Percentiles rank a stretch among this genome's conserved stretches.
phyloP scores from a whole-genome alignment of 768 basidiomycete genomes.

The Tylopilus subfusipes region DNA sequence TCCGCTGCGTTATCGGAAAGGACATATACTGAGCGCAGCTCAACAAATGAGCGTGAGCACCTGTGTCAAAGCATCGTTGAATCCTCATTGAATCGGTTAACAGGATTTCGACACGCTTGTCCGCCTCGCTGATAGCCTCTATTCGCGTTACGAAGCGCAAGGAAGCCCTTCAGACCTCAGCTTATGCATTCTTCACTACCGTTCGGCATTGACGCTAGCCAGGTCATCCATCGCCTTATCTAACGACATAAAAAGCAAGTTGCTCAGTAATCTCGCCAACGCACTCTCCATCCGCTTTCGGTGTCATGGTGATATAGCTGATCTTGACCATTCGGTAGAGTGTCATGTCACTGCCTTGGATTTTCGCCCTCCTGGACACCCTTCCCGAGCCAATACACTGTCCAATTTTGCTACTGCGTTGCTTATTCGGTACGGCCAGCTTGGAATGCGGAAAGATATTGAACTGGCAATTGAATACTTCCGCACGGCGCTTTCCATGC shows the following conservation, averaged over 20 bases:
- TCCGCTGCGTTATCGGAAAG: not conserved
- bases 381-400: conserved; percentile 22
- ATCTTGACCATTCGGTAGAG: conserved; percentile 28
- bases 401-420: conserved; percentile 30
- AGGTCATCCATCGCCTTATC: conserved; percentile 16
- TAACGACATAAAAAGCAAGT: conserved; percentile 21
- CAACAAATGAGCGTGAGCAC: conserved; percentile 19
- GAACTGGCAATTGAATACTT: conserved; percentile 29
- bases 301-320: conserved; percentile 23
- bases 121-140: conserved; percentile 24
- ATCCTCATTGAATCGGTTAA: not conserved
- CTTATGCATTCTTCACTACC: conserved; percentile 25
- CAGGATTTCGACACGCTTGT: conserved; percentile 26
- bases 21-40: not conserved
- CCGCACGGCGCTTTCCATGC: conserved; percentile 16
- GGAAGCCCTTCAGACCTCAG: conserved; percentile 23
- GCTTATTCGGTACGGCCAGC: conserved; percentile 26
- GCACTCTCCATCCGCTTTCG: conserved; percentile 27
- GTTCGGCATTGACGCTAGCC: conserved; percentile 25
- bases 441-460: conserved; percentile 23
- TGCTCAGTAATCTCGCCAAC: conserved; percentile 29
- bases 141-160: conserved; percentile 21
- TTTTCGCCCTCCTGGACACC: conserved; percentile 26
- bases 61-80: not conserved
- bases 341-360: conserved; percentile 26